Percentiles rank a stretch among this genome's conserved stretches.
Conservation (phyloP, 805 yeast species). For the Dipodascus albidus region DNA sequence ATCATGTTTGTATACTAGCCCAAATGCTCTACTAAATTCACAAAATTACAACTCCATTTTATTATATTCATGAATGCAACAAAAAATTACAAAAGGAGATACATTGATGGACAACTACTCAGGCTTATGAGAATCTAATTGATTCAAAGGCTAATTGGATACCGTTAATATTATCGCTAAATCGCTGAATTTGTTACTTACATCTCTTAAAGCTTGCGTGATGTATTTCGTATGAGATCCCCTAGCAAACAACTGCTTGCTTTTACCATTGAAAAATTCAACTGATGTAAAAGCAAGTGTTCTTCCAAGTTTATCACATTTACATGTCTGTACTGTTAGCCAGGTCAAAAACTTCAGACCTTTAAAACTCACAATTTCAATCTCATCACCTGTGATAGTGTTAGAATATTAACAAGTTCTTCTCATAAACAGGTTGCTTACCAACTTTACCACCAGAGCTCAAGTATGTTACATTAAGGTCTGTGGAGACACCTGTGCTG, state of each 20-base stretch:
- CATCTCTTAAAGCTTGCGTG: conserved; percentile 26
- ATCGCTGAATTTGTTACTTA: conserved; percentile 12
- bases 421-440: neutral
- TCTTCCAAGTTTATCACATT: conserved; percentile 27
- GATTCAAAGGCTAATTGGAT: neutral
- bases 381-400: conserved; percentile 14
- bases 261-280: conserved; percentile 19
- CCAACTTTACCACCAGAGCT: conserved; percentile 29
- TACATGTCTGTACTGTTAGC: conserved; percentile 16
- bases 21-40: too few species aligned
- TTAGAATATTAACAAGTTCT: neutral
- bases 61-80: too few species aligned
- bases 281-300: conserved; percentile 31
- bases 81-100: neutral
- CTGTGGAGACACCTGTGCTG: conserved; percentile 34
- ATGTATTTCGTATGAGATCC: conserved; percentile 34
- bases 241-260: conserved; percentile 24
- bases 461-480: conserved; percentile 29
- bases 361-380: conserved; percentile 9
- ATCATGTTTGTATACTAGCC: too few species aligned
- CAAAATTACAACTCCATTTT: too few species aligned
- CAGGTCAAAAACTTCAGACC: neutral
- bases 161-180: neutral
- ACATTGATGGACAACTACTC: neutral
- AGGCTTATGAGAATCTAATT: neutral